Base-by-base conservation (phyloP, 2,329 filamentous ascomycete species). In the Cryphonectria radicalis region DNA sequence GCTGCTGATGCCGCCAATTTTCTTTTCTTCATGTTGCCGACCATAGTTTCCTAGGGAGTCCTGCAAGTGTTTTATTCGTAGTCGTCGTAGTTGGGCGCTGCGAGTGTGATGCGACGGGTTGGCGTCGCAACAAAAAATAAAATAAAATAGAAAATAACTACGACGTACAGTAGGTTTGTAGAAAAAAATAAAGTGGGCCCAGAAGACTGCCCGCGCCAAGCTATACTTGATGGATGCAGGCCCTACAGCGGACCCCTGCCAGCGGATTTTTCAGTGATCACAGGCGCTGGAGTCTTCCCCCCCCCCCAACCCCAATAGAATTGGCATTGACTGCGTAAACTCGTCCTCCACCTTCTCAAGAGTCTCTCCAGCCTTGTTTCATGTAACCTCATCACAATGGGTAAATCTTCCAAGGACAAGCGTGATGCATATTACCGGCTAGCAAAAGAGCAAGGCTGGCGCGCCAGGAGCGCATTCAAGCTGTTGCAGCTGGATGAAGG, bases 391-490 rank as follows among this genome's bases (percentile, higher is more conserved):
- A 11, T 53, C 10, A 55, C 50, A 42, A 97, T 97, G 95, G 95
- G 95, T 1, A 98, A 98, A 81, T 97, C 96, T 1, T 98, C 95
- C 64, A 99, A 99, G 82, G 96, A 99, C 80, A 99, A 99, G 84
- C 93, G 96, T 68, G 96, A 99, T 81, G 95, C 95, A 63, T 99
- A 99, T 83, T 99, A 99, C 79, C 90, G 96, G 68, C 92, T 99
- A 11, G 96, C 96, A 25, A 99, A 99, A 83, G 96, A 99, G 82
- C 96, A 99, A 85, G 97, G 97, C 74, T 99, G 96, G 95, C 93
- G 96, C 50, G 96, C 96, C 40, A 89, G 96, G 71, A 97, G 94
- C 75, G 96, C 96, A 11, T 99, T 98, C 85, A 99, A 99, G 82
- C 89, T 99, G 35, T 90, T 99, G 17, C 96, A 99, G 81, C 90